A percentile compares a stretch with the other conserved stretches of the same genome.
Evolutionary conservation across 441 rosid genomes (phyloP).

Genomic region (Mallotus repandus): DNA sequence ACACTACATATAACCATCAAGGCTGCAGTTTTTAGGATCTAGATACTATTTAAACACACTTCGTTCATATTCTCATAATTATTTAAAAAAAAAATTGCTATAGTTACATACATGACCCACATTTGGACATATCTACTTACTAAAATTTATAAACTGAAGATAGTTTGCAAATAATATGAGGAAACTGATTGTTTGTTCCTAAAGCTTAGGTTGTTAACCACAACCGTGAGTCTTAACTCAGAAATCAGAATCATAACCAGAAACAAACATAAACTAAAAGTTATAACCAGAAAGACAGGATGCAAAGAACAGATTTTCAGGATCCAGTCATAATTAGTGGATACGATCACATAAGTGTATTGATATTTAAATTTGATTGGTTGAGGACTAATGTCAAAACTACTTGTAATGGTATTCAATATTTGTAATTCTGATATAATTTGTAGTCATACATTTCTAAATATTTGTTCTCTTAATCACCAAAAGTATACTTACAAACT

Average conservation of each 20-base stretch:
- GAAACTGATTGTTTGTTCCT: not conserved
- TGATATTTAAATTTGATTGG: too few species aligned
- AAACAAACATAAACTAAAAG: not conserved
- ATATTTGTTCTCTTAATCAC: too few species aligned
- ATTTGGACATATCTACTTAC: not conserved
- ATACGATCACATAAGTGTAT: too few species aligned
- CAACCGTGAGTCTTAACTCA: not conserved
- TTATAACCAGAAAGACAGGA: not conserved
- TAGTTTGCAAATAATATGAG: not conserved
- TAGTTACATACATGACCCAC: not conserved
- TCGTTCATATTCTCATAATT: not conserved
- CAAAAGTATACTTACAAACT: too few species aligned
- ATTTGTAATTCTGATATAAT: too few species aligned
- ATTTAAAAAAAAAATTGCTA: not conserved
- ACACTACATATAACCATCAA: not conserved
- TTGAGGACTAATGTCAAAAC: too few species aligned
- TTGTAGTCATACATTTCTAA: too few species aligned
- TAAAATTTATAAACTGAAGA: not conserved
- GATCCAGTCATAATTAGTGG: not conserved
- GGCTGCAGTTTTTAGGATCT: not conserved
- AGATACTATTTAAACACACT: not conserved
- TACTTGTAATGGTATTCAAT: too few species aligned
- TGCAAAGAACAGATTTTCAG: not conserved
- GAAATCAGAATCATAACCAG: conserved; percentile 2
- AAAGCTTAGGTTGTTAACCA: not conserved